These are phyloP conservation scores for Amanita phalloides DNA, from an alignment of 768 basidiomycete genomes.

Conservation along the genomic window DNA sequence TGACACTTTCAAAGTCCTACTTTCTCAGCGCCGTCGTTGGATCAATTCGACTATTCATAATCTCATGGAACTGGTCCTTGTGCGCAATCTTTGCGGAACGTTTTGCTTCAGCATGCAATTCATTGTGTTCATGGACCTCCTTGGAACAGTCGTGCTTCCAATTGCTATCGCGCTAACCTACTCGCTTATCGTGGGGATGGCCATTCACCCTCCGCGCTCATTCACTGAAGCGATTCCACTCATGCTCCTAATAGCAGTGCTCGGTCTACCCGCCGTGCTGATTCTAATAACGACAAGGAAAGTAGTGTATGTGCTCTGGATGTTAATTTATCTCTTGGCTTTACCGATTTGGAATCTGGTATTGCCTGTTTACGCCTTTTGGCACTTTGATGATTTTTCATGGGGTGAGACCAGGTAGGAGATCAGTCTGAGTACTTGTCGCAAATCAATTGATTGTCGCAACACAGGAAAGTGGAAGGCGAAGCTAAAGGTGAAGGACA, in stretches of 20 bases:
- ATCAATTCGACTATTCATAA: slow-evolving; percentile 99
- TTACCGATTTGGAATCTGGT: slow-evolving; percentile 96
- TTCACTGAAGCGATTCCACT: slow-evolving; percentile 95
- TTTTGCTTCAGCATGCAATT: slow-evolving; percentile 99
- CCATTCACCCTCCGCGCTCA: slow-evolving; percentile 65
- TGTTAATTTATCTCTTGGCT: slow-evolving; percentile 88
- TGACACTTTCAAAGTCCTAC: slow-evolving; percentile 84
- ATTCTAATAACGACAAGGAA: slow-evolving; percentile 93
- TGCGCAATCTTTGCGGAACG: slow-evolving; percentile 94
- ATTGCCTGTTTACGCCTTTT: slow-evolving; percentile 91
- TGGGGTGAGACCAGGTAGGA: slow-evolving; percentile 96
- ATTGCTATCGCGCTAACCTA: slow-evolving; percentile 91
- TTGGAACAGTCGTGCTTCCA: slow-evolving; percentile 87
- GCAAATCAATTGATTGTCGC: neutral
- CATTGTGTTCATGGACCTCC: slow-evolving; percentile 93
- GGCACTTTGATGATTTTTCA: slow-evolving; percentile 99
- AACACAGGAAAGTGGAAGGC: slow-evolving; percentile 82
- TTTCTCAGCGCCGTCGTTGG: slow-evolving; percentile 97
- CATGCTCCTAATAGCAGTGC: slow-evolving; percentile 77
- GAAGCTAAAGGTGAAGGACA: slow-evolving; percentile 77
- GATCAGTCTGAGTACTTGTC: slow-evolving; percentile 6
- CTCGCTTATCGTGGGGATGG: slow-evolving; percentile 73
- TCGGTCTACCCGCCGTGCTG: slow-evolving; percentile 87
- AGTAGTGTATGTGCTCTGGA: slow-evolving; percentile 95
- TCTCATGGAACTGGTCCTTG: slow-evolving; percentile 96